Conservation (phyloP, 176 grass and related monocot species). For the Ampelocalamus luodianensis region DNA sequence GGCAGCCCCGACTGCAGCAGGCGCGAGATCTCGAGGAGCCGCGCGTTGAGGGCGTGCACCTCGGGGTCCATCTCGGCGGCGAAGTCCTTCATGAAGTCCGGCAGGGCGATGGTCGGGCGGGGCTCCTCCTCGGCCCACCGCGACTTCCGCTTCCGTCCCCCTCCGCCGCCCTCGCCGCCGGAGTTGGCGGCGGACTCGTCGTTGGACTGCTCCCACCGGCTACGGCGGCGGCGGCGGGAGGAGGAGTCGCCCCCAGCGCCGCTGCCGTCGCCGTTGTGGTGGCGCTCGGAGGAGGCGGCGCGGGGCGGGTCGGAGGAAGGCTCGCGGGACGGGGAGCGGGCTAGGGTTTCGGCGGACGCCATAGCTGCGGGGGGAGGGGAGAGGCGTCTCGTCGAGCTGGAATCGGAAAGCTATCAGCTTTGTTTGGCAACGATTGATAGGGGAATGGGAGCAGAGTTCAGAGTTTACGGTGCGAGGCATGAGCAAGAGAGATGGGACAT, state of each 20-base stretch:
- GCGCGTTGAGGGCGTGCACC: conserved; percentile 83
- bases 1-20: conserved; percentile 64
- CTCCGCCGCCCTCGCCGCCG: conserved; percentile 47
- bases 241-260: conserved; percentile 41
- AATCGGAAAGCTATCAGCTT: neutral
- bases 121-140: conserved; percentile 96
- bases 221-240: conserved; percentile 67
- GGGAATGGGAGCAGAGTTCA: no score
- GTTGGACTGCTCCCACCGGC: conserved; percentile 77
- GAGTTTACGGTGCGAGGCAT: no score
- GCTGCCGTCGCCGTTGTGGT: conserved; percentile 33
- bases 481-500: no score
- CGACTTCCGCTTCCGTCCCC: conserved; percentile 74
- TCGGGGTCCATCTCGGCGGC: conserved; percentile 86
- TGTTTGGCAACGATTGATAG: no score
- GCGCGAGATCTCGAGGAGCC: conserved; percentile 87
- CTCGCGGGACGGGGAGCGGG: conserved; percentile 40
- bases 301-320: conserved; percentile 46
- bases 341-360: conserved; percentile 60
- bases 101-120: conserved; percentile 65
- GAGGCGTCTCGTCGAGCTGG: conserved; percentile 16
- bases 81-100: conserved; percentile 99
- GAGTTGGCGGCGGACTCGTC: conserved; percentile 55
- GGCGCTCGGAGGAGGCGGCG: conserved; percentile 35
- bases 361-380: conserved; percentile 39